These are phyloP conservation scores for Aspergillus carlsbadensis DNA, from an alignment of 495 filamentous ascomycete genomes.

Conservation along the genomic window DNA sequence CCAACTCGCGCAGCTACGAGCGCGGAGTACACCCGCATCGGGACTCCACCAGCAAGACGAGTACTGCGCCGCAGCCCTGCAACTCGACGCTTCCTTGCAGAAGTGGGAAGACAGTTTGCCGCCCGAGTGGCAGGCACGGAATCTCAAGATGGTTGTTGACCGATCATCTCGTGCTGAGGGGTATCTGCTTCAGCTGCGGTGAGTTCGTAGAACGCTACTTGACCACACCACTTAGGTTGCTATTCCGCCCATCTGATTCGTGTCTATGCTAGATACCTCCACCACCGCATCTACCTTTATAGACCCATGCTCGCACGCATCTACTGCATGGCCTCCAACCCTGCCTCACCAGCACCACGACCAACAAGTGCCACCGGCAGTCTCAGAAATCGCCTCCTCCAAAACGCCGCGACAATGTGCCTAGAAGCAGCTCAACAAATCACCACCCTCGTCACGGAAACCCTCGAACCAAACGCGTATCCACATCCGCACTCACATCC, in stretches of 20 bases:
- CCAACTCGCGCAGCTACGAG: constrained; percentile 24
- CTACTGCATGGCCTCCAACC: constrained; percentile 17
- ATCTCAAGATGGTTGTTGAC: constrained; percentile 12
- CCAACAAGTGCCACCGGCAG: too few relatives aligned
- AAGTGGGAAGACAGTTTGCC: constrained; percentile 26
- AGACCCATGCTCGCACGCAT: constrained; percentile 23
- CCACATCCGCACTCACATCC: too few relatives aligned
- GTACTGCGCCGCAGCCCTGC: constrained; percentile 20
- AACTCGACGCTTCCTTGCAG: constrained; percentile 23
- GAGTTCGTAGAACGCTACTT: too few relatives aligned
- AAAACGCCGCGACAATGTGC: constrained; percentile 21
- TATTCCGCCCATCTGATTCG: too few relatives aligned
- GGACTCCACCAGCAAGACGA: constrained; percentile 23
- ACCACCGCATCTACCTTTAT: constrained; percentile 21
- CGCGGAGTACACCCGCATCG: constrained; percentile 12
- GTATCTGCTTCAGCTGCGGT: constrained; percentile 26
- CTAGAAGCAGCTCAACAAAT: constrained; percentile 21
- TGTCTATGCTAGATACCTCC: constrained; percentile 13
- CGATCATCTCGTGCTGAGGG: constrained; percentile 12
- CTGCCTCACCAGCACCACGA: not conserved
- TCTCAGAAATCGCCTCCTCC: constrained; percentile 20
- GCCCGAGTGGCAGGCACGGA: constrained; percentile 10
- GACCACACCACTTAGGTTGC: constrained; percentile 13
- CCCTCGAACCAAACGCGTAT: constrained; percentile 12
- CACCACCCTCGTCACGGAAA: constrained; percentile 17